Evolutionary conservation across 495 filamentous ascomycete species (phyloP).

Genomic region (Daldinia decipiens): DNA sequence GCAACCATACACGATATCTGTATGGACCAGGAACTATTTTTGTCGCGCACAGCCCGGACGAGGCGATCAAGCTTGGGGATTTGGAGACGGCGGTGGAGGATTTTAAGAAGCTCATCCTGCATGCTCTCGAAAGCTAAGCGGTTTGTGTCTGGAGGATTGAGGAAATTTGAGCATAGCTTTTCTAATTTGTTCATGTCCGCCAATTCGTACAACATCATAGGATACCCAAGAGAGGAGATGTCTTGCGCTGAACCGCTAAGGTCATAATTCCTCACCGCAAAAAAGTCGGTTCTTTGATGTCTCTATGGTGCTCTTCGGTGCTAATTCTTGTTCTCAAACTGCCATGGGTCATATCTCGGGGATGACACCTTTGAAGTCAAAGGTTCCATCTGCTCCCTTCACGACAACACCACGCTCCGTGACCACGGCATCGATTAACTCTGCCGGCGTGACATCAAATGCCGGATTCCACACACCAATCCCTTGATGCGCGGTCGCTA

Average conservation of each 20-base stretch:
- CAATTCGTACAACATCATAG: conserved; percentile 38
- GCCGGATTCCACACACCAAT: conserved; percentile 95
- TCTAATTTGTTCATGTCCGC: conserved; percentile 18
- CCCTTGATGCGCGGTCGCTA: conserved; percentile 81
- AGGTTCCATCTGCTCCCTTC: conserved; percentile 76
- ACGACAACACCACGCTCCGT: conserved; percentile 91
- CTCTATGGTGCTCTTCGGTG: neutral
- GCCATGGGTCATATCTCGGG: conserved; percentile 60
- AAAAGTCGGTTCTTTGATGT: conserved; percentile 4
- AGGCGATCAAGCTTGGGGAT: conserved; percentile 76
- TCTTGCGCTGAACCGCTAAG: conserved; percentile 6
- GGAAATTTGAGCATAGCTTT: conserved; percentile 17
- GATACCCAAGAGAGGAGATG: conserved; percentile 28
- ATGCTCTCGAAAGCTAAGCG: conserved; percentile 59
- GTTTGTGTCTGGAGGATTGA: conserved; percentile 18
- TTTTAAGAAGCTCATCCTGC: conserved; percentile 74
- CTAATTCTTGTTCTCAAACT: conserved; percentile 25
- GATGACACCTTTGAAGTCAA: conserved; percentile 70
- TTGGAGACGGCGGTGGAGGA: conserved; percentile 74
- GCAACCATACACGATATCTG: conserved; percentile 81
- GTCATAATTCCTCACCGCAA: neutral
- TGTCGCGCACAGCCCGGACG: conserved; percentile 88
- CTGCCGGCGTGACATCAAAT: conserved; percentile 91
- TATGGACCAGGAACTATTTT: conserved; percentile 91
- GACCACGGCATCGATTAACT: conserved; percentile 90